Evolutionary conservation across 208 protist genomes (phyloP), one percentile per base, ranked within the genome.

Genomic region (Trypanosomatidae sp.): DNA sequence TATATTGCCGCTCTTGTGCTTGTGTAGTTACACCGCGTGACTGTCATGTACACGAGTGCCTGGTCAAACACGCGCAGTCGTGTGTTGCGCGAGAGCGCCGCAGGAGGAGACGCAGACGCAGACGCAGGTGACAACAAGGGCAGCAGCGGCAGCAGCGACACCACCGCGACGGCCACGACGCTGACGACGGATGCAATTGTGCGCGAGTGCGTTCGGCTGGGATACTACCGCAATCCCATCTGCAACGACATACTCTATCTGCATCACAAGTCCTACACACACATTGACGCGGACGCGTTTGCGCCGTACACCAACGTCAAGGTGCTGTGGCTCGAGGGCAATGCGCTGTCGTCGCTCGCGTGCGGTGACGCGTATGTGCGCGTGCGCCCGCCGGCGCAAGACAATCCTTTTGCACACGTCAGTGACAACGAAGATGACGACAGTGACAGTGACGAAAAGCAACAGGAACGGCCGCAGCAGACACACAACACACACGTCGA

Each of bases 171-270:
- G 20, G 65, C 65, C 8, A 43, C 41, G 18, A 42, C 43, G 42
- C 69, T 95, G 46, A 92, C 83, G n/a, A 74, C 70, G 1, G 71
- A 92, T 15, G 48, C 26, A 19, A 94, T 96, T 28, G 80, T 87
- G 7, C 53, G 81, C 35, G 75, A 92, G 42, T 96, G 91, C 56
- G 77, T 85, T 32, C 49, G 81, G 13, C 71, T 84, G 11, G 70
- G 88, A 3, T 76, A 81, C 28, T 97, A 96, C 53, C 61, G 66
- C 24, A 97, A 92, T 41, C 89, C 89, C 2, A 46, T 81, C 26
- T 91, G 93, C 53, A 97, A 97, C 61, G 92, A 97, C 15, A 94
- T 75, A 39, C 65, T 96, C 5, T 97, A 96, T 46, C 56, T 97
- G 13, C 94, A 97, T 56, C 77, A 83, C 53, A 90, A 94, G 47